phyloP scores from a whole-genome alignment of 768 basidiomycete genomes.

The Russula lepida region DNA sequence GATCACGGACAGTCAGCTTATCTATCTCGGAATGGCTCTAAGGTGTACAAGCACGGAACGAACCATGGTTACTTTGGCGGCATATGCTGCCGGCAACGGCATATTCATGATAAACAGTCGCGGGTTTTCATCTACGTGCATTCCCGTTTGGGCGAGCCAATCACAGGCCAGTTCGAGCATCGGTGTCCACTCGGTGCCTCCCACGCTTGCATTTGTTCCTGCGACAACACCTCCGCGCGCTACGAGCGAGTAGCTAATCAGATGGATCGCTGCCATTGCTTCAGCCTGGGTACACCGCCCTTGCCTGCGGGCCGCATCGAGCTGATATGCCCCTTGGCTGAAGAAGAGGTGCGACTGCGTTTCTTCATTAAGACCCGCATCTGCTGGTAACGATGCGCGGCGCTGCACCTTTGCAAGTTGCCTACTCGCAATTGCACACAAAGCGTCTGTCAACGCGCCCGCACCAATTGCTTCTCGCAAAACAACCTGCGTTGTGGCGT shows the following conservation, averaged over 20 bases:
- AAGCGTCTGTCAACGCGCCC: slow-evolving; percentile 14
- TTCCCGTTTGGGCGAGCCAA: slow-evolving; percentile 63
- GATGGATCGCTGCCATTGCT: slow-evolving; percentile 70
- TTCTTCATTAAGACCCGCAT: slow-evolving; percentile 6
- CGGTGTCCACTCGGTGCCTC: slow-evolving; percentile 58
- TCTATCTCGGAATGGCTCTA: background rate
- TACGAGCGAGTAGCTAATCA: slow-evolving; percentile 58
- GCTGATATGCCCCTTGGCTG: slow-evolving; percentile 17
- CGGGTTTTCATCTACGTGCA: slow-evolving; percentile 57
- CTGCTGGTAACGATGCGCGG: slow-evolving; percentile 1
- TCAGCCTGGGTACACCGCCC: slow-evolving; percentile 43
- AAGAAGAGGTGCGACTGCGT: slow-evolving; percentile 18
- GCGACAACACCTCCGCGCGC: slow-evolving; percentile 34
- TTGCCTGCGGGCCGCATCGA: slow-evolving; percentile 18
- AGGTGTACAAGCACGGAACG: slow-evolving; percentile 26
- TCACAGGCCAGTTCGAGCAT: slow-evolving; percentile 66
- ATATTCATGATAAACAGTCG: slow-evolving; percentile 49
- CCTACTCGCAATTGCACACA: slow-evolving; percentile 20
- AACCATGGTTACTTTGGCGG: slow-evolving; percentile 67
- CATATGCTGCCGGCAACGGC: slow-evolving; percentile 44
- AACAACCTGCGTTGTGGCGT: slow-evolving; percentile 8
- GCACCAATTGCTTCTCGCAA: slow-evolving; percentile 10
- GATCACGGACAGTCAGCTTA: background rate
- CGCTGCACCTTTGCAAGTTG: slow-evolving; percentile 16
- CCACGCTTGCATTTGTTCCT: slow-evolving; percentile 31